A percentile compares a stretch with the other conserved stretches of the same genome.
These are phyloP conservation scores for Neofusicoccum ribis DNA, from an alignment of 2,329 filamentous ascomycete genomes.

Conservation along the genomic window DNA sequence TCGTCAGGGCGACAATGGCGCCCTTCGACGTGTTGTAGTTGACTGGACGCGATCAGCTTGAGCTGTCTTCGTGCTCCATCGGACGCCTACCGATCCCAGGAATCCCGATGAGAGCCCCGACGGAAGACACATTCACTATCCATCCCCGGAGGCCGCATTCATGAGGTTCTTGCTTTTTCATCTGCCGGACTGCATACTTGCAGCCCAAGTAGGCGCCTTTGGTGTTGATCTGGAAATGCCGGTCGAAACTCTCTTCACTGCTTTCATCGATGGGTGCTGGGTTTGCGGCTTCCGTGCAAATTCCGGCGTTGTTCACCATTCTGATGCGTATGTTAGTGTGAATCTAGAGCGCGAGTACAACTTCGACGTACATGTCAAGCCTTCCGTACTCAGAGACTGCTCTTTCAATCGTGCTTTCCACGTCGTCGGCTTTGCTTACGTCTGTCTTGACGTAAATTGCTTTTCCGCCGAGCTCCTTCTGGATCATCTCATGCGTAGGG, in stretches of 20 bases:
- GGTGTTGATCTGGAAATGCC: slow-evolving; percentile 37
- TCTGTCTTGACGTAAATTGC: slow-evolving; percentile 28
- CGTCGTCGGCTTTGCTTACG: slow-evolving; percentile 26
- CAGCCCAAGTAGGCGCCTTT: slow-evolving; percentile 41
- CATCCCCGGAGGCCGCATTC: slow-evolving; percentile 33
- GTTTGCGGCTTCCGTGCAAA: slow-evolving; percentile 31
- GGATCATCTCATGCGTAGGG: slow-evolving; percentile 20
- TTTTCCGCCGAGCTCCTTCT: slow-evolving; percentile 4
- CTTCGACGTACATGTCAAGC: slow-evolving; percentile 31
- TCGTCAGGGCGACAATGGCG: slow-evolving; percentile 48
- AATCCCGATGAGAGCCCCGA: slow-evolving; percentile 35
- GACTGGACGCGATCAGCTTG: slow-evolving; percentile 24
- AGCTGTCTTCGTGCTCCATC: background rate
- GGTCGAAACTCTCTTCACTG: slow-evolving; percentile 35
- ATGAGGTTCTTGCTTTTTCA: slow-evolving; percentile 36
- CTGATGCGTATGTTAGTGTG: background rate
- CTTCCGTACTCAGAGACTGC: slow-evolving; percentile 32
- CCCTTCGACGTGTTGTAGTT: slow-evolving; percentile 51
- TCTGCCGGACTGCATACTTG: slow-evolving; percentile 39
- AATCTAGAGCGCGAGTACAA: background rate
- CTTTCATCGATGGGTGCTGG: slow-evolving; percentile 30
- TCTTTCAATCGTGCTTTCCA: slow-evolving; percentile 22
- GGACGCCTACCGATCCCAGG: slow-evolving; percentile 27
- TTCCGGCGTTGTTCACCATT: slow-evolving; percentile 39
- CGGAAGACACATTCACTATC: slow-evolving; percentile 41